Evolutionary conservation across 345 rosid species (phyloP).

Genomic region (Murraya koenigii): DNA sequence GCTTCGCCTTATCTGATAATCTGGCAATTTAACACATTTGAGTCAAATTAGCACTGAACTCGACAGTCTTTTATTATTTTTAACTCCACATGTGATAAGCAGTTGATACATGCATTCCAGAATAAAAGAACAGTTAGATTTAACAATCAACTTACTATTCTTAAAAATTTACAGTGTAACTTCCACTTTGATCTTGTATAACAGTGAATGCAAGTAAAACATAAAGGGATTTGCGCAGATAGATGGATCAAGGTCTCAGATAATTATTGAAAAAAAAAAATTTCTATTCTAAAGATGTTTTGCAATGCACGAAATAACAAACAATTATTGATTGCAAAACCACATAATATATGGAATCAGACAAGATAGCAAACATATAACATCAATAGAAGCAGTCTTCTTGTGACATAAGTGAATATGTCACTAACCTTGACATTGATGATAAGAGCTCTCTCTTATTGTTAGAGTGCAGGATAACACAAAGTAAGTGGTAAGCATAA

Average conservation of each 20-base stretch:
- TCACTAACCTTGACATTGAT: conserved; percentile 84
- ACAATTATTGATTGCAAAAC: neutral
- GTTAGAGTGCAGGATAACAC: conserved; percentile 85
- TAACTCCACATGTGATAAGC: neutral
- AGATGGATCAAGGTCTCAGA: neutral
- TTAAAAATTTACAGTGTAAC: neutral
- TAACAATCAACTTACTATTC: neutral
- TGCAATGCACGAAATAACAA: neutral
- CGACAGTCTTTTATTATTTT: neutral
- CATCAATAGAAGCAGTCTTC: conserved; percentile 1
- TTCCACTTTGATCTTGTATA: neutral
- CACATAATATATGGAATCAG: neutral
- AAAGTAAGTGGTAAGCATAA: conserved; percentile 85
- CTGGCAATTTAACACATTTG: conserved; percentile 34
- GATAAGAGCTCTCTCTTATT: conserved; percentile 82
- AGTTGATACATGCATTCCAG: neutral
- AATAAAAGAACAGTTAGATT: neutral
- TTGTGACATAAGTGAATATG: neutral
- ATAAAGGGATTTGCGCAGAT: neutral
- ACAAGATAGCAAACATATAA: neutral
- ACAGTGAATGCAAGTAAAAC: neutral
- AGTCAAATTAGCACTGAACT: conserved; percentile 13
- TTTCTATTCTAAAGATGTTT: neutral
- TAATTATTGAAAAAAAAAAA: neutral
- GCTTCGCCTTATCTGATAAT: conserved; percentile 68